These are phyloP conservation scores for Stachybotrys elegans DNA, from an alignment of 2,329 filamentous ascomycete genomes.

Conservation along the genomic window DNA sequence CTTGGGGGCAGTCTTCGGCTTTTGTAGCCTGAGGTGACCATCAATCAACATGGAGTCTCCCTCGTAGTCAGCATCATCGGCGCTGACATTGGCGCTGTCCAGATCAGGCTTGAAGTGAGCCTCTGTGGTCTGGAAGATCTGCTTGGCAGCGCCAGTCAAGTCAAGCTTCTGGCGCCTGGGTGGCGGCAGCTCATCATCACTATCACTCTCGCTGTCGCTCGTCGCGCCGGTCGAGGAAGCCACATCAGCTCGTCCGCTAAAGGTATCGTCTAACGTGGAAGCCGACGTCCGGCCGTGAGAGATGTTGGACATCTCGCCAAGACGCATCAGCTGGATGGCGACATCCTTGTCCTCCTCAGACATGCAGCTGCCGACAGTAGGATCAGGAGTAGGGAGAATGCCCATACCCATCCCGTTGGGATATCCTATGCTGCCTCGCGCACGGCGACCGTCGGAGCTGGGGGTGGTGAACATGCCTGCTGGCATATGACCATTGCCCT, in stretches of 20 bases:
- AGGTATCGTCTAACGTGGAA: conserved; percentile 87
- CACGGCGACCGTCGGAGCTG: conserved; percentile 55
- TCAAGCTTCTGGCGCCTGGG: conserved; percentile 55
- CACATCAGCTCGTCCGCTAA: conserved; percentile 82
- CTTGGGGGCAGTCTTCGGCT: conserved; percentile 33
- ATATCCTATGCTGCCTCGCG: conserved; percentile 59
- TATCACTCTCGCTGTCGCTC: conserved; percentile 68
- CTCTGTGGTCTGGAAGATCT: conserved; percentile 46
- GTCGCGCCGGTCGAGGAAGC: conserved; percentile 82
- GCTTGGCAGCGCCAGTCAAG: conserved; percentile 33
- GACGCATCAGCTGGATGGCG: conserved; percentile 90
- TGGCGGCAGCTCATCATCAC: conserved; percentile 56
- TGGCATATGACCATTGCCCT: conserved; percentile 43
- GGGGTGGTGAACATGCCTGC: conserved; percentile 59
- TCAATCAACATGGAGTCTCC: conserved; percentile 30
- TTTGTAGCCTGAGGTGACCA: conserved; percentile 34
- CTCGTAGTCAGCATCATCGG: conserved; percentile 28
- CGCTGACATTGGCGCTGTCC: conserved; percentile 36
- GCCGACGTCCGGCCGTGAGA: conserved; percentile 90
- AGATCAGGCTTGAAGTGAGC: conserved; percentile 48
- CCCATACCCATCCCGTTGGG: conserved; percentile 39
- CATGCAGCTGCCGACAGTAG: conserved; percentile 94
- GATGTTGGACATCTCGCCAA: conserved; percentile 90
- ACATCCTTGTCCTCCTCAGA: conserved; percentile 94
- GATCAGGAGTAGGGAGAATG: conserved; percentile 86